Percentiles rank a stretch among this genome's conserved stretches.
Conservation (phyloP, 2,329 filamentous ascomycete species). For the Hypoxylon sp. region DNA sequence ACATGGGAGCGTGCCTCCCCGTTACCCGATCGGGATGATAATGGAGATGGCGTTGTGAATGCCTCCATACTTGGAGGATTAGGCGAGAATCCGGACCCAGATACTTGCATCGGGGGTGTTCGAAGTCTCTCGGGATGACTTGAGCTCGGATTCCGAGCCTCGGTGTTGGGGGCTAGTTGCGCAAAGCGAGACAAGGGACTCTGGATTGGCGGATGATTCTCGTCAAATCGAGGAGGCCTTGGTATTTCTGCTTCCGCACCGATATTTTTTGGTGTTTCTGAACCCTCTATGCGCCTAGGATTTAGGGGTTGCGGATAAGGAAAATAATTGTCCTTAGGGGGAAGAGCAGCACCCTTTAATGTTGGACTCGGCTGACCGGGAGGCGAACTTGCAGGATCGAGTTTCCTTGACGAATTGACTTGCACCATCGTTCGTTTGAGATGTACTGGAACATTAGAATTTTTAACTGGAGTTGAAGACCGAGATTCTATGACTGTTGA, state of each 20-base stretch:
- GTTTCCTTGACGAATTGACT: slow-evolving; percentile 55
- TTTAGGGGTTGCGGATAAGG: slow-evolving; percentile 51
- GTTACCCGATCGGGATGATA: slow-evolving; percentile 35
- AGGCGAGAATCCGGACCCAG: slow-evolving; percentile 51
- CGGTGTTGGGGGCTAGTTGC: slow-evolving; percentile 14
- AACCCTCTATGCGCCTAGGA: slow-evolving; percentile 36
- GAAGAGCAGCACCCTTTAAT: slow-evolving; percentile 54
- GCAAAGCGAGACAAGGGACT: slow-evolving; percentile 29
- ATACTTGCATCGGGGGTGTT: slow-evolving; percentile 41
- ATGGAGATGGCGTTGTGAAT: slow-evolving; percentile 45
- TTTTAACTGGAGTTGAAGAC: slow-evolving; percentile 54
- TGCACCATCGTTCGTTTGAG: slow-evolving; percentile 51
- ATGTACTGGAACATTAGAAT: slow-evolving; percentile 52
- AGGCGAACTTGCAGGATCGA: slow-evolving; percentile 54
- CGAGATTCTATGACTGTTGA: slow-evolving; percentile 67
- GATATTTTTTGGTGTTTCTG: slow-evolving; percentile 16
- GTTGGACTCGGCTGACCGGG: slow-evolving; percentile 62
- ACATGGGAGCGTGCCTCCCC: slow-evolving; percentile 39
- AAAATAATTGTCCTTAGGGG: slow-evolving; percentile 42
- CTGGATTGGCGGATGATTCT: slow-evolving; percentile 15
- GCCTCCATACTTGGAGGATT: slow-evolving; percentile 43
- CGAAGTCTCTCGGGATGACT: slow-evolving; percentile 29
- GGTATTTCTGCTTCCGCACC: slow-evolving; percentile 11
- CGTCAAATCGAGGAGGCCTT: slow-evolving; percentile 21
- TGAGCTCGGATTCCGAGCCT: slow-evolving; percentile 9